Evolutionary conservation across 768 basidiomycete species (phyloP).

Genomic region (Suillus paluster): DNA sequence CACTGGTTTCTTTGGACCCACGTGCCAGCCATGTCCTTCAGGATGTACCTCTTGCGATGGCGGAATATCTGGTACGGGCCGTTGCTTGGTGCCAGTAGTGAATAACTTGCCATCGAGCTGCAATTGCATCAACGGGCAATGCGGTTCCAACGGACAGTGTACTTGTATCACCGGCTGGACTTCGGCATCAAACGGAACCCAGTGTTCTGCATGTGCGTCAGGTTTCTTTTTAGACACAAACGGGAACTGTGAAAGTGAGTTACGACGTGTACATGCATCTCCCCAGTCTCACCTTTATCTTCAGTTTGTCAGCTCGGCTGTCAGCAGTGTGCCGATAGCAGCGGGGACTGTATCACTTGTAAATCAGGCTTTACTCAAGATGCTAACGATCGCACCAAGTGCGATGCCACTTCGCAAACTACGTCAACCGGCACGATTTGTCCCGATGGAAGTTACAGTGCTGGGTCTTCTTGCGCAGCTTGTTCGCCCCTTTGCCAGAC

Average conservation of each 20-base stretch:
- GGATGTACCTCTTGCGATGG: constrained; percentile 77
- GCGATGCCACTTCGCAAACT: constrained; percentile 54
- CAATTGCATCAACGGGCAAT: constrained; percentile 83
- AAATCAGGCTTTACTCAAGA: constrained; percentile 70
- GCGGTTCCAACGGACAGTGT: constrained; percentile 70
- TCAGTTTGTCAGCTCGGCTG: constrained; percentile 79
- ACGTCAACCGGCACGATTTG: constrained; percentile 61
- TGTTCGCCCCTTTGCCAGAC: constrained; percentile 74
- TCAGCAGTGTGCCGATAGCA: constrained; percentile 63
- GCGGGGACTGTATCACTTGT: constrained; percentile 76
- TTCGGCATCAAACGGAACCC: constrained; percentile 68
- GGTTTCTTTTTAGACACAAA: constrained; percentile 76
- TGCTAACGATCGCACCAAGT: constrained; percentile 67
- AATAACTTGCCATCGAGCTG: constrained; percentile 65
- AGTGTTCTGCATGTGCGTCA: constrained; percentile 71
- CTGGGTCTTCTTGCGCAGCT: constrained; percentile 52
- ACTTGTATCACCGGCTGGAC: constrained; percentile 81
- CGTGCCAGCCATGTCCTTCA: constrained; percentile 69
- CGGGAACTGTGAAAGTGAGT: constrained; percentile 75
- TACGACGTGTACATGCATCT: constrained; percentile 1
- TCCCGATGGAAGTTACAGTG: constrained; percentile 68
- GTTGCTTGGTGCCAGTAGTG: constrained; percentile 59
- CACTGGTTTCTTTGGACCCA: constrained; percentile 74
- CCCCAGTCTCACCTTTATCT: constrained; percentile 2
- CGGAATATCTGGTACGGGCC: constrained; percentile 77